phyloP scores from a whole-genome alignment of 2,329 filamentous ascomycete genomes.

The Venturia oleaginea region DNA sequence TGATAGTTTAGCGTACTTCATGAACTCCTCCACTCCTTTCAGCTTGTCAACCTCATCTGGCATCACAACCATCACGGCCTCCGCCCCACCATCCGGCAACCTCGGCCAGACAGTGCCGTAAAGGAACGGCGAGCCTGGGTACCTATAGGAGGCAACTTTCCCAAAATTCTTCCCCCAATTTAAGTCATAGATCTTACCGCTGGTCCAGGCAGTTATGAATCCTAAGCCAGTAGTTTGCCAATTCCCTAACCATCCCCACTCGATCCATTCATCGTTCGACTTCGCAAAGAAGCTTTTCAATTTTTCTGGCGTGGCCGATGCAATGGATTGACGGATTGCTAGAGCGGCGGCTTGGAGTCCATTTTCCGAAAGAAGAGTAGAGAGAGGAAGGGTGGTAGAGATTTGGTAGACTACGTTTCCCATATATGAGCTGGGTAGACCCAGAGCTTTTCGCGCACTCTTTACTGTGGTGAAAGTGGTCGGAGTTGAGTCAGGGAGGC shows the following conservation, averaged over 20 bases:
- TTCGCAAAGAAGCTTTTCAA: constrained; percentile 5
- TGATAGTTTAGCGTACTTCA: neutral
- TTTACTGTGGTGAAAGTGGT: neutral
- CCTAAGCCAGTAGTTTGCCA: constrained; percentile 7
- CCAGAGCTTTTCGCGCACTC: neutral
- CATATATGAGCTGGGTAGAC: neutral
- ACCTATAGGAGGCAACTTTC: neutral
- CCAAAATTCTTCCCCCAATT: constrained; percentile 9
- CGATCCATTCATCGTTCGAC: constrained; percentile 2
- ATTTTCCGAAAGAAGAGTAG: constrained; percentile 5
- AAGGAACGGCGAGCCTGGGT: neutral
- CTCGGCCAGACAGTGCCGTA: neutral
- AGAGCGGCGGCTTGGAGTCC: constrained; percentile 5
- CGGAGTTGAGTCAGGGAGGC: neutral
- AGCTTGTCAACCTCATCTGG: constrained; percentile 6
- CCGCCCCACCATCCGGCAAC: neutral
- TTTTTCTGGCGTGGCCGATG: constrained; percentile 2
- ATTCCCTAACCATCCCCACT: constrained; percentile 2
- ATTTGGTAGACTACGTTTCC: constrained; percentile 13
- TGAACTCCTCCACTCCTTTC: neutral
- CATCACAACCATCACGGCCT: neutral
- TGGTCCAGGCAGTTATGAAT: constrained; percentile 11
- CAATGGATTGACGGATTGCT: constrained; percentile 9
- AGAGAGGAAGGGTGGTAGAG: constrained; percentile 7
- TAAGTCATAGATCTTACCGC: neutral